Percentiles rank a stretch among this genome's conserved stretches.
These are phyloP conservation scores for Colletotrichum lini DNA, from an alignment of 2,329 filamentous ascomycete species.

Conservation along the genomic window DNA sequence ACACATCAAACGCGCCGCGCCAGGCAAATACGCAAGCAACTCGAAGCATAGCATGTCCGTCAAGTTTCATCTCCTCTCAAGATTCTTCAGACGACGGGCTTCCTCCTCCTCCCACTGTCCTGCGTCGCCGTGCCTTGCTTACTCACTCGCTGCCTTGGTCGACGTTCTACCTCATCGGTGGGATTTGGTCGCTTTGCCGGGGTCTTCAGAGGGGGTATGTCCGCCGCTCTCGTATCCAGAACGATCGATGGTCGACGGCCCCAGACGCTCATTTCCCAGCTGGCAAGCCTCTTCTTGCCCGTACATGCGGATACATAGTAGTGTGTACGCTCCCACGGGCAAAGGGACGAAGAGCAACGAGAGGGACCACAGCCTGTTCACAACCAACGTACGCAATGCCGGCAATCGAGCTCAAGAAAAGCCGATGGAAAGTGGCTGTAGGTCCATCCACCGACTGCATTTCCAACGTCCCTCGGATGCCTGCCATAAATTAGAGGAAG, in stretches of 20 bases:
- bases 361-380: conserved; percentile 1
- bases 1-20: conserved; percentile 37
- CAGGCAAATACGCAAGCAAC: conserved; percentile 24
- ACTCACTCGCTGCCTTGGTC: conserved; percentile 8
- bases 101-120: not conserved
- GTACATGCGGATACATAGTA: too few relatives aligned
- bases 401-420: conserved; percentile 3
- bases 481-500: not conserved
- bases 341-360: not conserved
- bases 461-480: not conserved
- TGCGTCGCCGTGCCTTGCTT: conserved; percentile 10
- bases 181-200: conserved; percentile 29
- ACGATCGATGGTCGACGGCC: conserved; percentile 29
- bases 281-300: conserved; percentile 17
- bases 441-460: not conserved
- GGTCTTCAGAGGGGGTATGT: conserved; percentile 23
- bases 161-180: conserved; percentile 13
- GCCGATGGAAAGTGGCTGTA: not conserved
- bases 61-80: conserved; percentile 29
- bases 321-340: not conserved
- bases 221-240: conserved; percentile 37
- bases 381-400: conserved; percentile 11
- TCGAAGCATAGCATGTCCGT: conserved; percentile 11
- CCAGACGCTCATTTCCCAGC: conserved; percentile 30
- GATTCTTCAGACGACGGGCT: conserved; percentile 23